Base-by-base conservation (phyloP, 2,329 filamentous ascomycete species). In the Colletotrichum spaethianum region DNA sequence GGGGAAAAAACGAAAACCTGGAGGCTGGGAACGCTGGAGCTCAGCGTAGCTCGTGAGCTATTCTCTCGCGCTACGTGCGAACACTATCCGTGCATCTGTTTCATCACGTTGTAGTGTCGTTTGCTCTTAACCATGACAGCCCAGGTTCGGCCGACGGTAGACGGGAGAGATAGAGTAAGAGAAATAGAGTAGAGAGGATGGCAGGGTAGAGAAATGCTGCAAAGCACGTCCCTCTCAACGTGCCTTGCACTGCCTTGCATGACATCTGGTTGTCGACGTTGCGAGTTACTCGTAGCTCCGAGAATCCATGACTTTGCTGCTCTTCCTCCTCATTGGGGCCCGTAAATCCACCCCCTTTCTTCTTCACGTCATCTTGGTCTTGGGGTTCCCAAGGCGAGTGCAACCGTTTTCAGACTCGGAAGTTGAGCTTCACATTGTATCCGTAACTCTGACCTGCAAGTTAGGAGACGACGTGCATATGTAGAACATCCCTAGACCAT, bases 341-440 rank as follows among this genome's bases (percentile, higher is more conserved):
- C 57, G 64, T 71, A 59, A 64, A 71, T 67, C 64, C 68, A 71
- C 68, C 64, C 57, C 68, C 64, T 68, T 68, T 64, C 56, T 63
- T 67, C 63, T 56, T 60, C 55, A 62, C 63, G 63, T 63, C 56
- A 56, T 52, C 63, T 64, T 38, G 33, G 63, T 42, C 55, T 50
- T 64, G 50, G 67, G 48, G 56, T 70, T 62, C 20, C 46, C 52
- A 31, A 53, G 64, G 56, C 64, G 69, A 59, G 16, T 69, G 57
- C 52, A 59, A 68, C 69, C 36, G 6, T 62, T 28, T 38, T 31
- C 38, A 38, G 46, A 38, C 46, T 62, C 23, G 63, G n/a, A 36
- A 31, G 48, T 42, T 59, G 23, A 50, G 36, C 38, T 40, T 62
- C 31, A 14, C 48, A 44, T 42, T 23, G 18, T 2, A 28, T 48